These are phyloP conservation scores for Gyrodon lividus DNA, from an alignment of 768 basidiomycete genomes.

Conservation along the genomic window DNA sequence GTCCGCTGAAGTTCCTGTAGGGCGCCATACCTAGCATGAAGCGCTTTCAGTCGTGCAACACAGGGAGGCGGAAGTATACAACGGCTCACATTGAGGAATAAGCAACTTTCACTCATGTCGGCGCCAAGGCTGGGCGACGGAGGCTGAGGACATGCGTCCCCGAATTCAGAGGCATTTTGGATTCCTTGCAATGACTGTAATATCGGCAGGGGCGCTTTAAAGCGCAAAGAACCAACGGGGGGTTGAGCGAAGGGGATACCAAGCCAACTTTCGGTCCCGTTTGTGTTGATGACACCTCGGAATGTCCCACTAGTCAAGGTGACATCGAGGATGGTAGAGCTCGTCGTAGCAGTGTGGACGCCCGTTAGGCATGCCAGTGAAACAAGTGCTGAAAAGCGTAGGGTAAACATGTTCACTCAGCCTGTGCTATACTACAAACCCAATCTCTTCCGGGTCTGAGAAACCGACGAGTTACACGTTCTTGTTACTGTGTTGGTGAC, in stretches of 20 bases:
- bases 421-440: too few relatives aligned
- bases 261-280: constrained; percentile 55
- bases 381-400: too few relatives aligned
- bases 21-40: constrained; percentile 17
- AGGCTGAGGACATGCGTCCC: constrained; percentile 56
- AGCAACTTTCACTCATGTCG: constrained; percentile 50
- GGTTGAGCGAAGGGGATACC: constrained; percentile 61
- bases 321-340: constrained; percentile 29
- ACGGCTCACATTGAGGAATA: constrained; percentile 49
- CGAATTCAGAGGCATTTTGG: constrained; percentile 47
- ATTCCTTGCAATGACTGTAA: constrained; percentile 29
- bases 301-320: constrained; percentile 44
- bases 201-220: constrained; percentile 52
- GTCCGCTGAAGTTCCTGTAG: constrained; percentile 2
- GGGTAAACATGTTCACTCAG: too few relatives aligned
- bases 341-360: too few relatives aligned
- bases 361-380: too few relatives aligned
- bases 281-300: constrained; percentile 41
- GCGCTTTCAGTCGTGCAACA: background rate
- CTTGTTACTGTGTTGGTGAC: too few relatives aligned
- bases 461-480: too few relatives aligned
- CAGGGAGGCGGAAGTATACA: background rate
- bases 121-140: constrained; percentile 38
- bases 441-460: too few relatives aligned
- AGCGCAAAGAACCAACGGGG: constrained; percentile 54